These are phyloP conservation scores for Bauhinia variegata DNA, from an alignment of 306 rosid genomes.

Conservation along the genomic window DNA sequence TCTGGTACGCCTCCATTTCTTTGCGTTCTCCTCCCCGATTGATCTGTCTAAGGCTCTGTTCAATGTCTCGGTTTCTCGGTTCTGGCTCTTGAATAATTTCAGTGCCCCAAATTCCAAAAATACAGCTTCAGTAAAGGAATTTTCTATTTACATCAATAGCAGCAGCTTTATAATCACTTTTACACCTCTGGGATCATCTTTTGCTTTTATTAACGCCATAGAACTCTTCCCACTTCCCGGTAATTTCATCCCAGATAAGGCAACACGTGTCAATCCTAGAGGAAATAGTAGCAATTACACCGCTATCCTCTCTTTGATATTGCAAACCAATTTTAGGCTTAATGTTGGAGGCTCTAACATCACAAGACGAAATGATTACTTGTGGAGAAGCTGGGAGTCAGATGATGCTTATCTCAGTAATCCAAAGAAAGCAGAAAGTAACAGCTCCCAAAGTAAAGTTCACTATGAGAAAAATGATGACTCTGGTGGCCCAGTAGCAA, in stretches of 20 bases:
- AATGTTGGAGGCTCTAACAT: slow-evolving; percentile 37
- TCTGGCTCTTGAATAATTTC: slow-evolving; percentile 32
- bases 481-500: neutral
- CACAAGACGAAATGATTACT: neutral
- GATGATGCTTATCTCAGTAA: slow-evolving; percentile 34
- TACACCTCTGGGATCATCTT: slow-evolving; percentile 20
- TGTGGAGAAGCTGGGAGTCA: slow-evolving; percentile 42
- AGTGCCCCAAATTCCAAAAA: neutral
- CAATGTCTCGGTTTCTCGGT: slow-evolving; percentile 41
- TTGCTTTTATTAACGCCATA: slow-evolving; percentile 59
- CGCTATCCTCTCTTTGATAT: slow-evolving; percentile 18
- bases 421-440: neutral
- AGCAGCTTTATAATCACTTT: slow-evolving; percentile 31
- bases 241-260: accelerated
- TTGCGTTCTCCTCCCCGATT: slow-evolving; percentile 28
- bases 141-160: neutral
- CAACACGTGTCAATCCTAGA: neutral
- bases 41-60: slow-evolving; percentile 45
- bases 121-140: slow-evolving; percentile 35
- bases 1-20: slow-evolving; percentile 61
- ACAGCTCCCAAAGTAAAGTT: accelerated
- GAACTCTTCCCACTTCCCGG: slow-evolving; percentile 48
- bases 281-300: neutral
- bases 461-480: neutral
- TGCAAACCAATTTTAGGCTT: slow-evolving; percentile 40